Evolutionary conservation across 805 yeast genomes (phyloP), one percentile per base, ranked within the genome.

Genomic region (Ogataea neopini): DNA sequence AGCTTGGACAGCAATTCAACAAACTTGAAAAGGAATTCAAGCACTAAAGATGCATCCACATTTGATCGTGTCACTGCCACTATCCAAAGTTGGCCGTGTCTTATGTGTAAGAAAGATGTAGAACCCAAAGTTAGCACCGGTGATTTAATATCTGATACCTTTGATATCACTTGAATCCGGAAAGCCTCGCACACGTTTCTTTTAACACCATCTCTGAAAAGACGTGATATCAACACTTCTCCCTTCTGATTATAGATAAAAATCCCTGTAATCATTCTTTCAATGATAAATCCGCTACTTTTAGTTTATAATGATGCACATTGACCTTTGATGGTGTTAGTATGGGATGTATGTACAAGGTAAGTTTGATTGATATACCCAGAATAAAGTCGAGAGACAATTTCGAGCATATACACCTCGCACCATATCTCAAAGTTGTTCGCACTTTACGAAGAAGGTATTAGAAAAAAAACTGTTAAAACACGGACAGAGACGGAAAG

Each of bases 31-130:
- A 92, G 68, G 59, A 86, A 88, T 69, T 92, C 97, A 61, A 90
- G 79, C 1, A 91, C 79, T 3, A 81, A 65, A 1, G 90, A 80
- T 28, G 91, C 90, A 62, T 92, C 97, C 30, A 84, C 88, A 62
- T 92, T 94, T 36, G 89, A 84, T 52, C 97, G 77, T 1, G 95
- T 81, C n/a, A 91, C 90, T 0, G 91, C 96, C 9, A 91, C 96
- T 7, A 89, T 58, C 86, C 95, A 94, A 13, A 92, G 57, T 43
- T 75, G 71, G 11, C 74, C 74, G 23, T 76, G 72, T 53, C 79
- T 80, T 40, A 88, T 83, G 60, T 89, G 91, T 45, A 89, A 75
- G 62, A 92, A 94, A 0, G 96, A 85, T 0, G 98, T 94, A 0
- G 96, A 88, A 1, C 98, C 98, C 37, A 94, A 69, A 0, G 98